Evolutionary conservation across 2,329 filamentous ascomycete species (phyloP).

Genomic region (Dothideomycetes sp.): DNA sequence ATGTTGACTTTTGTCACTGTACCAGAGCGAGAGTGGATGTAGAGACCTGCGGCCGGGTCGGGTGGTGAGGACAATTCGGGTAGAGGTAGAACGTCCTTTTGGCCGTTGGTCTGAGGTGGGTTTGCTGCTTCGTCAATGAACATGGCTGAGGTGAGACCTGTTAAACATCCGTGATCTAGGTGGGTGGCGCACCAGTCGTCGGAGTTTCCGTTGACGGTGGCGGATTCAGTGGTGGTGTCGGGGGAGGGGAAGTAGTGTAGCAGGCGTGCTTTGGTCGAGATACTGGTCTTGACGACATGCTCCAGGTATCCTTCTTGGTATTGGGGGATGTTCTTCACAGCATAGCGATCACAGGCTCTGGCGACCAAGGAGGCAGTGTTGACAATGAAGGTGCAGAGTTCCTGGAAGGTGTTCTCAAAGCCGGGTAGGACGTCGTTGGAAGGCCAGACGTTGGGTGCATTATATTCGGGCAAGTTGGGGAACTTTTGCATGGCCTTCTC

Average conservation of each 20-base stretch:
- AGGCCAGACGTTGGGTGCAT: conserved; percentile 86
- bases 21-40: conserved; percentile 79
- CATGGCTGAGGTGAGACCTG: conserved; percentile 90
- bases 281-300: conserved; percentile 73
- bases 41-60: conserved; percentile 79
- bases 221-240: conserved; percentile 30
- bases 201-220: conserved; percentile 23
- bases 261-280: conserved; percentile 81
- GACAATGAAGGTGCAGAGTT: conserved; percentile 75
- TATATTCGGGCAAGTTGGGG: conserved; percentile 77
- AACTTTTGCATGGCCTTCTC: conserved; percentile 45
- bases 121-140: conserved; percentile 69
- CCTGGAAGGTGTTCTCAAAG: conserved; percentile 63
- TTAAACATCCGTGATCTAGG: conserved; percentile 87
- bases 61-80: conserved; percentile 67
- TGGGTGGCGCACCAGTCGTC: conserved; percentile 95
- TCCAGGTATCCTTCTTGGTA: conserved; percentile 77
- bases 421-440: conserved; percentile 57
- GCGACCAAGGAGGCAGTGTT: conserved; percentile 84
- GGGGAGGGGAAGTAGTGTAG: conserved; percentile 78
- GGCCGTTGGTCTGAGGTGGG: conserved; percentile 21
- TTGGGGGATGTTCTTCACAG: conserved; percentile 63
- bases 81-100: conserved; percentile 40
- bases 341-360: conserved; percentile 80
- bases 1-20: conserved; percentile 85